Evolutionary conservation across 345 rosid species (phyloP).

Genomic region (Raphanus raphanistrum): DNA sequence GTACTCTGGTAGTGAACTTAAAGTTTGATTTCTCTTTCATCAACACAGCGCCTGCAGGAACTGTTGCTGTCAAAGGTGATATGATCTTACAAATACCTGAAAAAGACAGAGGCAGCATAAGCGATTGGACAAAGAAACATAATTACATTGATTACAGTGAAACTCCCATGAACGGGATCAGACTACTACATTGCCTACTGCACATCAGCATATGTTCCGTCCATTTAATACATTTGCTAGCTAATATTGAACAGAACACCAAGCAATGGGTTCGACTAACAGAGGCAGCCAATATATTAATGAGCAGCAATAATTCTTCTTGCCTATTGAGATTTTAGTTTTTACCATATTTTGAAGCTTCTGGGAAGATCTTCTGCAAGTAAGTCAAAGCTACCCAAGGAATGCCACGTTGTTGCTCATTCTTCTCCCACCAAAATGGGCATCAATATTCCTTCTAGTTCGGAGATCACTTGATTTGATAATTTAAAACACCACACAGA

Average conservation of each 20-base stretch:
- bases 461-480: too few species aligned
- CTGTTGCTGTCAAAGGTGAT: constrained; percentile 81
- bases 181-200: neutral
- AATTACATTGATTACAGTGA: neutral
- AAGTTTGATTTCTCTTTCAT: constrained; percentile 87
- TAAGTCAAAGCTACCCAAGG: too few species aligned
- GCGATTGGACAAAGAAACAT: neutral
- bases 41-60: constrained; percentile 92
- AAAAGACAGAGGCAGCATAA: neutral
- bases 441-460: too few species aligned
- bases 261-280: neutral
- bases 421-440: too few species aligned
- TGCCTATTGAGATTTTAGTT: neutral
- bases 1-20: constrained; percentile 96
- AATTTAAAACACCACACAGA: too few species aligned
- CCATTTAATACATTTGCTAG: neutral
- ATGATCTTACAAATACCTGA: constrained; percentile 94
- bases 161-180: neutral
- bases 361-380: constrained; percentile 86
- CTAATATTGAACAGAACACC: neutral
- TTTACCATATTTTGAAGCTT: constrained; percentile 93
- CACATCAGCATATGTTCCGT: neutral
- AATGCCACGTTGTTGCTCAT: too few species aligned
- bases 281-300: constrained; percentile 8
- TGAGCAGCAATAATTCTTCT: neutral